Evolutionary conservation across 2,329 filamentous ascomycete genomes (phyloP).

Genomic region (Chaetomiaceae sp.): DNA sequence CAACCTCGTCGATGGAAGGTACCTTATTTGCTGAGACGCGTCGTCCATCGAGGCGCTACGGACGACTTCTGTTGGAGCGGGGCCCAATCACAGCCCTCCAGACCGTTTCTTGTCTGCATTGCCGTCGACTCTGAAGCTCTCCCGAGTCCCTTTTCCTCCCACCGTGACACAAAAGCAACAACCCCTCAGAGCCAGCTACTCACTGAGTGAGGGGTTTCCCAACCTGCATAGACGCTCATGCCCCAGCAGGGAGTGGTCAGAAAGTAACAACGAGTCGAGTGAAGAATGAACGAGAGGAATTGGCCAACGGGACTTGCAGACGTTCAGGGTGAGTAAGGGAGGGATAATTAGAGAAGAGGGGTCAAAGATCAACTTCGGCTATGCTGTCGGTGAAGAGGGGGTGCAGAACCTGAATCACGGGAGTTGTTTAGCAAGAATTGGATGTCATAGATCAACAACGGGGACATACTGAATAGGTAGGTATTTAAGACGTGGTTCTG

Average conservation of each 20-base stretch:
- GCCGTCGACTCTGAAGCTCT: constrained; percentile 15
- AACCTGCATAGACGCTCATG: constrained; percentile 16
- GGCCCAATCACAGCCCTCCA: constrained; percentile 19
- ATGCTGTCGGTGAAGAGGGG: too few relatives aligned
- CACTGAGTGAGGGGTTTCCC: constrained; percentile 27
- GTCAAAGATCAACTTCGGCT: too few relatives aligned
- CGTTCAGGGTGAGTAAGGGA: neutral
- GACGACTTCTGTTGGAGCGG: constrained; percentile 2
- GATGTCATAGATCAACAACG: too few relatives aligned
- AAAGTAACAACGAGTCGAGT: constrained; percentile 1
- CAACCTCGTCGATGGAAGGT: too few relatives aligned
- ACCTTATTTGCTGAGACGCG: too few relatives aligned
- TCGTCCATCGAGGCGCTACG: constrained; percentile 1
- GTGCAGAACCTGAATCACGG: too few relatives aligned
- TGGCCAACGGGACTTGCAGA: constrained; percentile 4
- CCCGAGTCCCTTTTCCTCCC: constrained; percentile 2
- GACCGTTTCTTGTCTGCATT: constrained; percentile 3
- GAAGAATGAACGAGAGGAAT: constrained; percentile 8
- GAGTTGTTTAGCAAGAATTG: too few relatives aligned
- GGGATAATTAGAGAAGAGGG: neutral
- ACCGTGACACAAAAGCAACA: constrained; percentile 10
- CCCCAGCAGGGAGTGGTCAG: neutral
- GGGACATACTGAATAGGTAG: too few relatives aligned
- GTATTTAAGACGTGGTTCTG: too few relatives aligned
- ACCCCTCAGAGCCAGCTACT: too few relatives aligned